Base-by-base conservation (phyloP, 2,329 filamentous ascomycete species). In the Clonostachys solani region DNA sequence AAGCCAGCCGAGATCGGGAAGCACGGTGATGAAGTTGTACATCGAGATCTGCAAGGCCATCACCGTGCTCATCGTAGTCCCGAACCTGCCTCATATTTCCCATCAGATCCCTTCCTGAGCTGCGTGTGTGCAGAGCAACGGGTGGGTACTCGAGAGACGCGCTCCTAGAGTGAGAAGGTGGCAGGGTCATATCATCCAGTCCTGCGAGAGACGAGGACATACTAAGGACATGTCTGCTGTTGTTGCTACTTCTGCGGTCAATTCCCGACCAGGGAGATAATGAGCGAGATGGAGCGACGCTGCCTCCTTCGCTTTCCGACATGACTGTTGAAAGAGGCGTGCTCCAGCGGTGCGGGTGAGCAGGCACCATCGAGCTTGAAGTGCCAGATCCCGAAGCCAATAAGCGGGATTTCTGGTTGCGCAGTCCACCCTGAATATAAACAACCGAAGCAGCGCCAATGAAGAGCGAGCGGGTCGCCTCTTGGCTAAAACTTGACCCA, bases 31-130 rank as follows among this genome's bases (percentile, higher is more conserved):
- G 69, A 19, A 80, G 65, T 9, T 29, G 23, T 18, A 75, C 66
- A 35, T 80, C 72, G 43, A 86, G 67, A 49, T 85, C 81, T 6
- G 79, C 77, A 19, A 86, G 68, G 2, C 80, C 80, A 56, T 86
- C 83, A 5, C 81, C 81, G 53, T 85, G 70, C 58, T 86, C 83
- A 52, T 86, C 82, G 49, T 79, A 73, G 51, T 85, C 74, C 17
- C 74, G 73, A 38, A 85, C 68, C 33, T 75, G 67, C 40, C 71
- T 73, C 8, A 61, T 53, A 23, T 66, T 66, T 54, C 69, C 54
- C 52, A 67, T 53, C 40, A 59, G 50, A 47, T 65, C 62, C 49
- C 68, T 62, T 51, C 62, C 50, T 47, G 63, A 47, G 38, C 56
- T 64, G 54, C 73, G 68, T 29, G 36, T n/a, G 45, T 64, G 57